Evolutionary conservation across 192 early-diverging fungal genomes (phyloP).

Genomic region (Coemansia sp.): DNA sequence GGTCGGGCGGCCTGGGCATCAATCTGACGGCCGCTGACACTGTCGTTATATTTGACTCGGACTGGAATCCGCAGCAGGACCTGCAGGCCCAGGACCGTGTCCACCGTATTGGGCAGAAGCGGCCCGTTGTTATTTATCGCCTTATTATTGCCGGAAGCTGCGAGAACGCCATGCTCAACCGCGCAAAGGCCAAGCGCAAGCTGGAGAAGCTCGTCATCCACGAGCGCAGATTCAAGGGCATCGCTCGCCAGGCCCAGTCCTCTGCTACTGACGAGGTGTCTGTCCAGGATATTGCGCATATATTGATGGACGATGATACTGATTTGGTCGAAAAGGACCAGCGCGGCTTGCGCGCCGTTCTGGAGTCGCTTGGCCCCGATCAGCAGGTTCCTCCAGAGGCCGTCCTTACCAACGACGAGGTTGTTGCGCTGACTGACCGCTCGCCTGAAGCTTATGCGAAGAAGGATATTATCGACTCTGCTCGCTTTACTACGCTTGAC

Average conservation of each 20-base stretch:
- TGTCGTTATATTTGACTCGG: conserved; percentile 94
- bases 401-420: conserved; percentile 25
- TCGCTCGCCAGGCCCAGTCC: conserved; percentile 3
- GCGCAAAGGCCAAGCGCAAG: conserved; percentile 81
- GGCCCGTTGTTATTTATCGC: conserved; percentile 89
- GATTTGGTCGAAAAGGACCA: conserved; percentile 55
- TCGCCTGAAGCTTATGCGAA: conserved; percentile 32
- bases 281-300: conserved; percentile 69
- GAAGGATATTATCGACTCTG: background rate
- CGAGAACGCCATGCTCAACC: conserved; percentile 79
- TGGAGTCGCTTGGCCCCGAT: conserved; percentile 24
- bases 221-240: conserved; percentile 76
- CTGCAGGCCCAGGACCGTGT: conserved; percentile 96
- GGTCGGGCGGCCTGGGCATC: conserved; percentile 96
- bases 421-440: conserved; percentile 35
- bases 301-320: conserved; percentile 70
- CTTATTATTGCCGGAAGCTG: conserved; percentile 83
- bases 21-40: conserved; percentile 96
- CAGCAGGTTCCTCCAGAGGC: conserved; percentile 27
- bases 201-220: conserved; percentile 96
- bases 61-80: conserved; percentile 99
- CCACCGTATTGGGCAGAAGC: conserved; percentile 94
- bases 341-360: conserved; percentile 5
- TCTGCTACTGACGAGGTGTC: conserved; percentile 47
- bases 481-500: conserved; percentile 28